Evolutionary conservation across 495 filamentous ascomycete genomes (phyloP), one percentile per base, ranked within the genome.

Genomic region (Astrocystis sublimbata): DNA sequence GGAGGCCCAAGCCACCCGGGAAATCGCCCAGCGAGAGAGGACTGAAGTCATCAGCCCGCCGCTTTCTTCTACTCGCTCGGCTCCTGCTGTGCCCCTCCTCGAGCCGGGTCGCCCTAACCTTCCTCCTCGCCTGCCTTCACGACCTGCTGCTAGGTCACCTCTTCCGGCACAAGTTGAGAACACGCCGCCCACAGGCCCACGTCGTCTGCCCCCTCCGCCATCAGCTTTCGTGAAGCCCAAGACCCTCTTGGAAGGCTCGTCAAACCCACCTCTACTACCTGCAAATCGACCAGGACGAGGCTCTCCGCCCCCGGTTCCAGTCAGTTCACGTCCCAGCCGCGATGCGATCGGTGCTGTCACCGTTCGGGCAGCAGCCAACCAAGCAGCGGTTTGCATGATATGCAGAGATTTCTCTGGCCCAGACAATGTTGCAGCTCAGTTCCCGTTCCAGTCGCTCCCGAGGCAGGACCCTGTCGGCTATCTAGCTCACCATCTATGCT

Each of bases 331-430:
- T 15, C 83, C 77, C 7, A 73, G 75, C 33, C 56, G 68, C 40
- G 68, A 65, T 56, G 74, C 80, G 65, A 80, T 79, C 50, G 73
- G 76, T 43, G 78, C 75, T 26, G 68, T 64, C 28, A 62, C 70
- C n/a, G 68, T 68, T 53, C 76, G 68, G 46, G 66, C 64, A 42
- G 51, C 50, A 64, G 49, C 72, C 51, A 67, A 68, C 56, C 64
- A 69, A 64, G 28, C 74, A 74, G 42, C 46, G 7, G 23, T 46
- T 19, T 98, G 94, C 68, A 80, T 97, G 43, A 76, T 83, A 38
- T 97, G 94, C 72, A 86, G 93, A 57, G 92, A 98, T 75, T 98
- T 92, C 71, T 90, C 90, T 6, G 88, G 69, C 6, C 88, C 91
- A 6, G 94, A 98, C 72, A 68, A 67, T 43, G 88, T 93, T 66